These are phyloP conservation scores for Zea luxurians DNA, from an alignment of 176 grass and related monocot genomes.

Conservation along the genomic window DNA sequence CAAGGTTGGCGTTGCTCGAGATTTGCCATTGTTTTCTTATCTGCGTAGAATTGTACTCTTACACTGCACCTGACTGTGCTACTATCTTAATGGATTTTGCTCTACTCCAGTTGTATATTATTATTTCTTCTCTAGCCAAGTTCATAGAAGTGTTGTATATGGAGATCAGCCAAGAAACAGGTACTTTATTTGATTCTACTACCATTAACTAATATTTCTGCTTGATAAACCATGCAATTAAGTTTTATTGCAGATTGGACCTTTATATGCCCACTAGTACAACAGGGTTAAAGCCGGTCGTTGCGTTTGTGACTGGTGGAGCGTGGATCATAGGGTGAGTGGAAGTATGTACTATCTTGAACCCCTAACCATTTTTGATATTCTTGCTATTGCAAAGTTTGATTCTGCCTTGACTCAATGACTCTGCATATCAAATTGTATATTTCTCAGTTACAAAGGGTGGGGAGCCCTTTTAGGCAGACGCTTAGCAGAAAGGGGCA, in stretches of 20 bases:
- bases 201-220: conserved; percentile 2
- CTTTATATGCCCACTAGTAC: conserved; percentile 68
- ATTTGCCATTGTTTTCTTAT: not conserved
- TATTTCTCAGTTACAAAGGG: conserved; percentile 79
- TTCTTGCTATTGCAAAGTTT: not conserved
- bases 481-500: conserved; percentile 91
- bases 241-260: conserved; percentile 66
- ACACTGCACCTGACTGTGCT: not conserved
- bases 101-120: conserved; percentile 78
- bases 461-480: conserved; percentile 96
- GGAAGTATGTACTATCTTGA: conserved; percentile 34
- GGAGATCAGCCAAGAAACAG: conserved; percentile 89
- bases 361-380: not conserved
- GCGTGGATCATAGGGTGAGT: conserved; percentile 99
- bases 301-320: conserved; percentile 83
- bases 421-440: not conserved
- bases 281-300: conserved; percentile 56
- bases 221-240: not conserved
- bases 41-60: conserved; percentile 14
- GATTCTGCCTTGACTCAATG: conserved; percentile 2
- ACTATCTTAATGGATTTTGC: conserved; percentile 18
- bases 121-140: conserved; percentile 93
- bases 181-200: conserved; percentile 41
- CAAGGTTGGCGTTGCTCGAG: conserved; percentile 55
- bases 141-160: conserved; percentile 81